Percentiles rank a stretch among this genome's conserved stretches.
Evolutionary conservation across 1,284 basidiomycete species (phyloP).

Genomic region (Ceratobasidium theobromae): DNA sequence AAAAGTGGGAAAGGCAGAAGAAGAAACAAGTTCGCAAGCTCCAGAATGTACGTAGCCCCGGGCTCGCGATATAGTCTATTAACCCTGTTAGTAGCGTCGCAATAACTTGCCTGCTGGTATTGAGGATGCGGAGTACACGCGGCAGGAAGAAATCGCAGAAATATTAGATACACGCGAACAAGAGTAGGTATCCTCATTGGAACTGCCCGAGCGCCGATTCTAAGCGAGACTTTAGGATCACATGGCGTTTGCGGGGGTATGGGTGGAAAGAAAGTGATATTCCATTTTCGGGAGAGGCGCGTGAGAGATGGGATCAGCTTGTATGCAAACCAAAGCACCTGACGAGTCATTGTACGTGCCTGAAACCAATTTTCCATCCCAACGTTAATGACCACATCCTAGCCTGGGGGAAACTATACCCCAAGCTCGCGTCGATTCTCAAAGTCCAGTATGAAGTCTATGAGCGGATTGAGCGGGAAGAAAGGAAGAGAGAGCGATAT

Average conservation of each 20-base stretch:
- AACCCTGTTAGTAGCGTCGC: no score
- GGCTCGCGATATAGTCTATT: no score
- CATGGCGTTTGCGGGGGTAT: background rate
- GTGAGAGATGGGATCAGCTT: slow-evolving; percentile 1
- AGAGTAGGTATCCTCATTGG: no score
- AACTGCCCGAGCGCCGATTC: background rate
- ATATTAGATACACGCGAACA: no score
- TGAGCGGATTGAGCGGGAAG: background rate
- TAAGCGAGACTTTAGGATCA: background rate
- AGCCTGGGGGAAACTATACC: background rate
- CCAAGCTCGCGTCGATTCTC: background rate
- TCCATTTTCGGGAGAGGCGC: background rate
- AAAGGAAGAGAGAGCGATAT: background rate
- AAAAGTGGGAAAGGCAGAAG: no score
- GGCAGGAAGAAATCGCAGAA: no score
- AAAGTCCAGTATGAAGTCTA: background rate
- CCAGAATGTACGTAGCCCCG: no score
- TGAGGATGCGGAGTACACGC: no score
- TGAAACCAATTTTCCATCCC: no score
- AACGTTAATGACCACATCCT: no score
- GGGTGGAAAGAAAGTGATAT: background rate
- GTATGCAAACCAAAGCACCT: background rate
- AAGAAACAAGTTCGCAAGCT: no score
- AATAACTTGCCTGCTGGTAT: no score
- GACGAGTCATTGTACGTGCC: background rate